Base-by-base conservation (phyloP, 768 basidiomycete genomes). In the Tricholoma bakamatsutake region DNA sequence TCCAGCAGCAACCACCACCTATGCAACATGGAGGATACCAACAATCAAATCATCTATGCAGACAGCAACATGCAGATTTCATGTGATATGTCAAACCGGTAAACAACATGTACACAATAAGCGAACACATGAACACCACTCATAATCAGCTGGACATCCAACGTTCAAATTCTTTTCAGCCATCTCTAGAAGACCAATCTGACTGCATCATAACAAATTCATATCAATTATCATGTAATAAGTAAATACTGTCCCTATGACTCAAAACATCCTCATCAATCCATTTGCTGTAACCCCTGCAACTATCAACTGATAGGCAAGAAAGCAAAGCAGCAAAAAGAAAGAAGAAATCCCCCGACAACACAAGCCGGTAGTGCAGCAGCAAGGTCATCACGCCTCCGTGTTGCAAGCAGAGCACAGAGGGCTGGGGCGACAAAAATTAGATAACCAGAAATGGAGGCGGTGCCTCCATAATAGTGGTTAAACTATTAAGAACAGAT, bases 401-500 rank as follows among this genome's bases (percentile, higher is more conserved):
- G 63, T 69, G 79, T 73, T 80, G 78, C 78, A 79, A 80, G 78
- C 78, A 81, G 80, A 79, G 79, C 78, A 69, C 71, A 64, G 71
- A 61, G 67, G 64, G 59, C 76, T 55, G 55, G 76, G 76, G 75
- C 73, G 73, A 70, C 76, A 77, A 77, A 77, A 78, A 77, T 77
- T 69, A 75, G 72, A 80, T 81, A 80, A 81, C 79, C 79, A 80
- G 66, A 66, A 61, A 78, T 77, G 73, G 71, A 70, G 69, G 76
- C 78, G 69, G 74, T 79, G 77, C 73, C 75, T 68, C 72, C 75
- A 78, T 77, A 79, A 79, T 79, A 79, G 78, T 77, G 77, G 77
- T 84, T 83, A 83, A 83, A 83, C 82, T 83, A 82, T 83, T 84
- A 87, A 90, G 87, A 89, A 90, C 88, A 91, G 88, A 90, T 91